Evolutionary conservation across 129 eudicot genomes (phyloP).

Genomic region (Flaveria bidentis): DNA sequence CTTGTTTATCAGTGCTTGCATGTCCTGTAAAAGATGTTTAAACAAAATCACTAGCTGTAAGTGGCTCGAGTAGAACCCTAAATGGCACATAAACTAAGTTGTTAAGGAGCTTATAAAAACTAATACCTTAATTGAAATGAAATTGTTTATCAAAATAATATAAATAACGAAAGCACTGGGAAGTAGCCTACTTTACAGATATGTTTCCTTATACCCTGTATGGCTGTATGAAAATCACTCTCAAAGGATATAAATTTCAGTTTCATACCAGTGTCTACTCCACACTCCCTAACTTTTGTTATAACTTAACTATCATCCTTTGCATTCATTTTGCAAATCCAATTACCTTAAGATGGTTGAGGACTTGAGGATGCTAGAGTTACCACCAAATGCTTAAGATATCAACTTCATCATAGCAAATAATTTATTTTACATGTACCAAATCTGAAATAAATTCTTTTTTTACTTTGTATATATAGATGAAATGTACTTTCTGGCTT

Average conservation of each 20-base stretch:
- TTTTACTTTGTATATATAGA: no score
- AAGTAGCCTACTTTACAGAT: neutral
- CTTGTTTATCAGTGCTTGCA: slow-evolving; percentile 95
- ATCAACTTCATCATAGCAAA: no score
- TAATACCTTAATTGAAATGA: neutral
- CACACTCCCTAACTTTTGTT: no score
- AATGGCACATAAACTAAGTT: neutral
- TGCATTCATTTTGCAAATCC: no score
- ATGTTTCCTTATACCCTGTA: neutral
- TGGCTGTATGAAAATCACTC: neutral
- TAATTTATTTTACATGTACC: no score
- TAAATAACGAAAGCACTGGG: neutral
- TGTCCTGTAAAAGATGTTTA: slow-evolving; percentile 58
- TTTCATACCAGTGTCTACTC: no score
- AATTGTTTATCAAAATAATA: neutral
- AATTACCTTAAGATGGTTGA: no score
- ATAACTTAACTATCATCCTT: no score
- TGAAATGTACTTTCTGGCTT: no score
- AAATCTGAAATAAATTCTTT: no score
- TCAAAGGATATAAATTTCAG: neutral
- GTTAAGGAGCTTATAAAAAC: neutral
- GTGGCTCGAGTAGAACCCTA: slow-evolving; percentile 2
- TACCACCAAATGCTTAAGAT: no score
- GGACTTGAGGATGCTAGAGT: no score
- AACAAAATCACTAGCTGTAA: slow-evolving; percentile 28